Percentiles rank a stretch among this genome's conserved stretches.
phyloP scores from a whole-genome alignment of 2,329 filamentous ascomycete species.

The Arthrobotrys musiformis region DNA sequence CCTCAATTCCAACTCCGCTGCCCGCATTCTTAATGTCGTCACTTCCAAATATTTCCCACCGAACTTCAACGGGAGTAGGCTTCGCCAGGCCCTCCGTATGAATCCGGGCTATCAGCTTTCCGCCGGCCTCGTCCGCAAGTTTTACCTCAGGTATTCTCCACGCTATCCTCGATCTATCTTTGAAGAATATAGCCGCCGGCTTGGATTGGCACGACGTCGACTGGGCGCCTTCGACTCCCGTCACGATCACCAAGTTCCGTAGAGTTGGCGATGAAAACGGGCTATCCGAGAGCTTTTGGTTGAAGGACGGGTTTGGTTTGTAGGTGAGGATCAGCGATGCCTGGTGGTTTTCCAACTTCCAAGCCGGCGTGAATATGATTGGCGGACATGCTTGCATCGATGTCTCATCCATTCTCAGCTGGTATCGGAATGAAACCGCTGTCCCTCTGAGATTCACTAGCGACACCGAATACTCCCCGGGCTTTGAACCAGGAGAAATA shows the following conservation, averaged over 20 bases:
- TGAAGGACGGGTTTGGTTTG: slow-evolving; percentile 78
- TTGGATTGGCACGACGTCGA: slow-evolving; percentile 79
- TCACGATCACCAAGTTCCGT: slow-evolving; percentile 79
- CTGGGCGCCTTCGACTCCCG: slow-evolving; percentile 75
- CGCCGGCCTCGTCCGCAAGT: slow-evolving; percentile 69
- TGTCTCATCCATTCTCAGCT: slow-evolving; percentile 76
- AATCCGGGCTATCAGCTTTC: slow-evolving; percentile 86
- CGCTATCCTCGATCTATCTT: slow-evolving; percentile 80
- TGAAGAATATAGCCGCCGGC: slow-evolving; percentile 80
- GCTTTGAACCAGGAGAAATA: slow-evolving; percentile 75
- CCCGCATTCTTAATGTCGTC: slow-evolving; percentile 66
- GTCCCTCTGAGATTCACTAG: slow-evolving; percentile 77
- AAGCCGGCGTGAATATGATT: slow-evolving; percentile 76
- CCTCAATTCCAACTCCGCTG: slow-evolving; percentile 72
- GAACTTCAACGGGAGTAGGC: slow-evolving; percentile 81
- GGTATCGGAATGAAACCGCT: slow-evolving; percentile 90
- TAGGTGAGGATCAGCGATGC: slow-evolving; percentile 88
- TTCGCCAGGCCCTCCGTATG: slow-evolving; percentile 77
- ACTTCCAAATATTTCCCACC: slow-evolving; percentile 75
- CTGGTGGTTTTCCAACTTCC: slow-evolving; percentile 86
- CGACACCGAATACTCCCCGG: slow-evolving; percentile 83
- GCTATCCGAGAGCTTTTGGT: slow-evolving; percentile 62
- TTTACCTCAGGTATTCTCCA: slow-evolving; percentile 83
- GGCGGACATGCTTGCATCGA: slow-evolving; percentile 73
- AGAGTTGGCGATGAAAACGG: slow-evolving; percentile 68